Base-by-base conservation (phyloP, 1,284 basidiomycete species). In the Puccinia novopanici region DNA sequence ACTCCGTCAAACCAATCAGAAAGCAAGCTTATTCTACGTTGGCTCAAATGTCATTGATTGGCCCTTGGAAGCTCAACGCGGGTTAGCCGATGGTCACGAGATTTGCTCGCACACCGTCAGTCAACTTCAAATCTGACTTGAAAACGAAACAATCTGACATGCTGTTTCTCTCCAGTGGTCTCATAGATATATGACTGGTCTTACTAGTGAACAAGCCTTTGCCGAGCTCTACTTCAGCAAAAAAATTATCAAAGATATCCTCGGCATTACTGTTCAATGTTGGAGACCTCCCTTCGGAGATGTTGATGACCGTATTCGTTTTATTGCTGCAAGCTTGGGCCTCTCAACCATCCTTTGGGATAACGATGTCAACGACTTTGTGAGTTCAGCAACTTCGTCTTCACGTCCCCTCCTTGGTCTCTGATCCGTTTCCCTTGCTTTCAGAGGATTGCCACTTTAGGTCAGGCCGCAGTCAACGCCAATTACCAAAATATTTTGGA, bases 31-130 rank as follows among this genome's bases (percentile, higher is more conserved):
- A 50, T 84, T 83, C 71, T 83, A 82, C 72, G 83, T 84, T 50
- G 88, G 88, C 6, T 87, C 87, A 54, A 89, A 89, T 84, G 88
- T 89, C 37, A 83, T 88, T 72, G 86, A 89, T 83, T 89, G 88
- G 88, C 89, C 89, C 8, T 83, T 88, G 12, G 87, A 89, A 84
- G 88, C 88, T 19, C 86, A 88, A 82, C 85, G 88, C 52, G 88
- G 86, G 72, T 75, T 86, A 19, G 82, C 83, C 2, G 87, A 88
- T 68, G 87, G 86, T 12, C 87, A 88, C 82, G 83, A 87, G 82
- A 81, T 82, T 55, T 81, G 71, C 63, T 80, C 81, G 2, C 84
- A 84, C 71, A 84, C 54, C 65, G 74, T 76, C 59, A 65, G 74
- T 75, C 5, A 27, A 30, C 15, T 37, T 65, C n/a, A 57, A 30